These are phyloP conservation scores for Plasmodium cynomolgi DNA, from an alignment of 169 alveolate genomes.

Conservation along the genomic window DNA sequence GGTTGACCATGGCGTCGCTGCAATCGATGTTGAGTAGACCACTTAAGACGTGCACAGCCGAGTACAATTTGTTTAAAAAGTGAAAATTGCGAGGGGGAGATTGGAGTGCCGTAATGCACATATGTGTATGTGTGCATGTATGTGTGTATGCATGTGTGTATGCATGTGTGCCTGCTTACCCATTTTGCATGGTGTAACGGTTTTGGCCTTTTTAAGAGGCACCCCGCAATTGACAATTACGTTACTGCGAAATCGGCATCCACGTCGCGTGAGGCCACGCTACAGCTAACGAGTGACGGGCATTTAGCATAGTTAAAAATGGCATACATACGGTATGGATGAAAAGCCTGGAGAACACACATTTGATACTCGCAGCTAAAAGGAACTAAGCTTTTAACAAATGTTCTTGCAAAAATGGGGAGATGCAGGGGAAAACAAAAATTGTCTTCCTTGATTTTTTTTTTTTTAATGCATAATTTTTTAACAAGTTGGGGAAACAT, in stretches of 20 bases:
- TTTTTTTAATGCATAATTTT: conserved; percentile 10
- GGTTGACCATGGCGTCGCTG: background rate
- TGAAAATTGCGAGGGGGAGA: background rate
- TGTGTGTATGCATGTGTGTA: background rate
- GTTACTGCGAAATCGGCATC: background rate
- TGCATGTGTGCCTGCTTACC: background rate
- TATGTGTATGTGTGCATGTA: background rate
- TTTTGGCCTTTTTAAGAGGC: background rate
- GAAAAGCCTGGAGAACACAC: background rate
- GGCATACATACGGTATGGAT: background rate
- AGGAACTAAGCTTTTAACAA: conserved; percentile 1
- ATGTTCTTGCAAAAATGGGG: background rate
- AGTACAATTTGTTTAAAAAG: background rate
- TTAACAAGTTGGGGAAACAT: background rate
- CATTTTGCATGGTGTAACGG: background rate
- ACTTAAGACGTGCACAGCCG: background rate
- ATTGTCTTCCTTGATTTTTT: background rate
- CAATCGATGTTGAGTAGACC: background rate
- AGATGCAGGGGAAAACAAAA: background rate
- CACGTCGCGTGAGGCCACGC: background rate
- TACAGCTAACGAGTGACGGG: background rate
- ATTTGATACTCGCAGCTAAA: background rate
- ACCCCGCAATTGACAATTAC: background rate
- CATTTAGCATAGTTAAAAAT: background rate
- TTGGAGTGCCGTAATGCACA: background rate